A percentile compares a stretch with the other conserved stretches of the same genome.
Conservation (phyloP, 2,329 filamentous ascomycete species). For the Nemania diffusa region DNA sequence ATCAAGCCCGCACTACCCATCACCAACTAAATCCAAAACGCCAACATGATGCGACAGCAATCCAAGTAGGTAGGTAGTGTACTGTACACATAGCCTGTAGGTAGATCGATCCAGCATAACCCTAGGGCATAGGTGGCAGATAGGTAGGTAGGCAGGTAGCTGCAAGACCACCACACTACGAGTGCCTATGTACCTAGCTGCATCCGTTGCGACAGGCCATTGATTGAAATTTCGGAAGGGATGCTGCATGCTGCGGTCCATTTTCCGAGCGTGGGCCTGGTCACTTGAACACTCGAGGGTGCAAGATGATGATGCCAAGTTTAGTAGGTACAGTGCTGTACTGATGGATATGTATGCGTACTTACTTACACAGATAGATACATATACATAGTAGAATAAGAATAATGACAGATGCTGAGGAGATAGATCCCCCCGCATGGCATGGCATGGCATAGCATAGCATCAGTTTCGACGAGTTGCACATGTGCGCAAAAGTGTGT, state of each 20-base stretch:
- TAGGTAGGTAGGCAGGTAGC: not conserved
- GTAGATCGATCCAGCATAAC: slow-evolving; percentile 16
- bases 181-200: slow-evolving; percentile 1
- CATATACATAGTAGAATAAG: too few relatives aligned
- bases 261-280: slow-evolving; percentile 37
- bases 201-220: slow-evolving; percentile 26
- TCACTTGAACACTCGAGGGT: slow-evolving; percentile 32
- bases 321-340: not conserved
- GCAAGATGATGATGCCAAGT: slow-evolving; percentile 17
- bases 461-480: slow-evolving; percentile 29
- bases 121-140: not conserved
- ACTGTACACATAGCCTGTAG: not conserved
- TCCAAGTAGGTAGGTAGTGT: not conserved
- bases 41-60: not conserved
- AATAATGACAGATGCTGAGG: slow-evolving; percentile 24
- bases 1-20: not conserved
- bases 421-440: slow-evolving; percentile 35
- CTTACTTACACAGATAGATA: too few relatives aligned
- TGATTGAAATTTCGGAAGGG: slow-evolving; percentile 40
- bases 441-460: slow-evolving; percentile 24
- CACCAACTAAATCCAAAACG: not conserved
- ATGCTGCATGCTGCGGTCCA: slow-evolving; percentile 40
- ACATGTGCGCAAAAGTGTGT: not conserved
- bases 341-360: slow-evolving; percentile 20
- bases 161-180: not conserved